Conservation (phyloP, 2,329 filamentous ascomycete genomes). For the Colletotrichum liaoningense region DNA sequence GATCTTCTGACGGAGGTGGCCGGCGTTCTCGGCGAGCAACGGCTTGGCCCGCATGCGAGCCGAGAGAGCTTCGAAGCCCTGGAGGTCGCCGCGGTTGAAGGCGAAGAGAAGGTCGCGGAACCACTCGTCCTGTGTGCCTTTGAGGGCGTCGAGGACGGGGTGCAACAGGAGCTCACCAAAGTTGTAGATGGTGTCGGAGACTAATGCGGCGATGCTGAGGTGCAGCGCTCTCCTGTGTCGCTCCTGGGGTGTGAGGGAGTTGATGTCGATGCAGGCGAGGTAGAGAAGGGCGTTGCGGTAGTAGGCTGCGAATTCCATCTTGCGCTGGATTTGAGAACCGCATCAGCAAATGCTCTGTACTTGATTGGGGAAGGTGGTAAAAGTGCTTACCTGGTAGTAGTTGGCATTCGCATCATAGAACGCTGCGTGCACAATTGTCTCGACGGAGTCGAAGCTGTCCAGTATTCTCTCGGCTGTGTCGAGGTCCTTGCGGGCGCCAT, state of each 20-base stretch:
- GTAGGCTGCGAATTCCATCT: slow-evolving; percentile 94
- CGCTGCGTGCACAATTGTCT: slow-evolving; percentile 93
- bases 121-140: slow-evolving; percentile 82
- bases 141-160: slow-evolving; percentile 89
- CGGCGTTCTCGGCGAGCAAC: slow-evolving; percentile 81
- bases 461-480: slow-evolving; percentile 89
- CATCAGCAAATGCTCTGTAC: slow-evolving; percentile 48
- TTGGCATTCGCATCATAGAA: slow-evolving; percentile 96
- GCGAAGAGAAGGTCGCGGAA: slow-evolving; percentile 95
- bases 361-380: not conserved
- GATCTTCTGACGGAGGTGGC: slow-evolving; percentile 96
- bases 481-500: slow-evolving; percentile 87
- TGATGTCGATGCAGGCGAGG: slow-evolving; percentile 92
- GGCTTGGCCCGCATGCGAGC: slow-evolving; percentile 84
- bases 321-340: slow-evolving; percentile 56
- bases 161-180: slow-evolving; percentile 99
- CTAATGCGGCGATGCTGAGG: slow-evolving; percentile 89
- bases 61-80: slow-evolving; percentile 85
- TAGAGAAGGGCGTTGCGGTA: slow-evolving; percentile 98
- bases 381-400: slow-evolving; percentile 80
- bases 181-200: slow-evolving; percentile 98
- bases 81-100: slow-evolving; percentile 95
- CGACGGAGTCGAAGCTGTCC: slow-evolving; percentile 93
- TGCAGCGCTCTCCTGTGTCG: slow-evolving; percentile 89
- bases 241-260: slow-evolving; percentile 78